phyloP scores from a whole-genome alignment of 2,329 filamentous ascomycete species.

The Fusarium sp. region DNA sequence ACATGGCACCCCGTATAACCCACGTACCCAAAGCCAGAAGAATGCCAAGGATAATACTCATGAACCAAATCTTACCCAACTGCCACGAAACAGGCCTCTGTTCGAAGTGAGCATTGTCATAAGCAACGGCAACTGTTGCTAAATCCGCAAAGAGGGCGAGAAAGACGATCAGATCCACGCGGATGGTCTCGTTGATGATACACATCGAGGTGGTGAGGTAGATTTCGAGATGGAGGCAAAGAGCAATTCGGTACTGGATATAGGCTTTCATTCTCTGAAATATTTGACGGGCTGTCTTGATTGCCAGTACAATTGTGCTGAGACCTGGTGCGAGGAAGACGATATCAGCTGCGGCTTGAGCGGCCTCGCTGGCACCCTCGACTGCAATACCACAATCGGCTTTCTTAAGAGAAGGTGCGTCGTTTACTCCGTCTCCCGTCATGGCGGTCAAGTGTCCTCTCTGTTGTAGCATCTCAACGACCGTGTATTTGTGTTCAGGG shows the following conservation, averaged over 20 bases:
- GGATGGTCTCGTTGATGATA: conserved; percentile 35
- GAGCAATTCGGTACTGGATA: conserved; percentile 32
- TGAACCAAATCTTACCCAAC: conserved; percentile 28
- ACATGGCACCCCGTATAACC: conserved; percentile 5
- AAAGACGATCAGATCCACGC: conserved; percentile 18
- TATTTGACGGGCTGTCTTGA: conserved; percentile 17
- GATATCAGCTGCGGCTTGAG: conserved; percentile 29
- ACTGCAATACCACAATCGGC: conserved; percentile 27
- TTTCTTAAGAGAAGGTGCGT: conserved; percentile 26
- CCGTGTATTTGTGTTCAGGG: conserved; percentile 25
- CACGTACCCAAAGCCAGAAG: conserved; percentile 13
- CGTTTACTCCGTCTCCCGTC: conserved; percentile 29
- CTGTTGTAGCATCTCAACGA: conserved; percentile 32
- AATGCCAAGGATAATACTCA: conserved; percentile 19
- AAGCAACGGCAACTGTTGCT: conserved; percentile 29
- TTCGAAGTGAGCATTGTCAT: conserved; percentile 36
- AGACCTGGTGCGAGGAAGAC: conserved; percentile 14
- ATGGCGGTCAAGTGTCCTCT: conserved; percentile 27
- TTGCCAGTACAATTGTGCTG: conserved; percentile 5
- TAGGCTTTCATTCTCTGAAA: conserved; percentile 38
- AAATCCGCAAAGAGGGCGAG: conserved; percentile 13
- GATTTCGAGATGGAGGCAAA: conserved; percentile 23
- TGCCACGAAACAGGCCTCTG: conserved; percentile 26
- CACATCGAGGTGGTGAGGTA: conserved; percentile 26
- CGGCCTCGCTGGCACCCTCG: conserved; percentile 26